Evolutionary conservation across 176 grass and related monocot genomes (phyloP).

Genomic region (Chloris gayana): DNA sequence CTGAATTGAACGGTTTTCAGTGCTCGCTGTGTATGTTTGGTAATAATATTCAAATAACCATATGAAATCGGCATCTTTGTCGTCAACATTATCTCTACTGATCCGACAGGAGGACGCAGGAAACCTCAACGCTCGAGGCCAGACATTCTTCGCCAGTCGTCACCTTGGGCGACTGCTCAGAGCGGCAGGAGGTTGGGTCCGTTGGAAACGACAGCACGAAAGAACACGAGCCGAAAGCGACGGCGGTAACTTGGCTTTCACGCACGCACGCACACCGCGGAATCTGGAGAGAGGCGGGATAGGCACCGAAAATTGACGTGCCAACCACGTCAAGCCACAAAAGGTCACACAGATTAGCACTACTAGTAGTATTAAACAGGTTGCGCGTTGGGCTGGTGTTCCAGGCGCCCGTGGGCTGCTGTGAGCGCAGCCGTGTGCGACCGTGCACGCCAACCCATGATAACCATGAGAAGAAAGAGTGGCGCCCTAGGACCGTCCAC

Average conservation of each 20-base stretch:
- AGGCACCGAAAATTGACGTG: no score
- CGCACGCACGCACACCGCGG: not conserved
- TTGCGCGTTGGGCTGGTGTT: not conserved
- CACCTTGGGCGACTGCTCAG: not conserved
- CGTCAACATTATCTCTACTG: no score
- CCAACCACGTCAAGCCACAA: no score
- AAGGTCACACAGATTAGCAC: no score
- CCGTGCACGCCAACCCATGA: constrained; percentile 32
- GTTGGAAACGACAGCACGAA: not conserved
- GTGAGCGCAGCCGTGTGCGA: no score
- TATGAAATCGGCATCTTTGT: no score
- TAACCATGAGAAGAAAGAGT: not conserved
- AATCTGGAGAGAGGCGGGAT: not conserved
- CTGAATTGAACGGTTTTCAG: not conserved
- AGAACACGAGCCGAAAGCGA: not conserved
- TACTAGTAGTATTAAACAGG: no score
- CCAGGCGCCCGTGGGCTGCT: not conserved
- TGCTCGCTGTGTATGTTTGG: no score
- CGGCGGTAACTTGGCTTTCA: not conserved
- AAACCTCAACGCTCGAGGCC: no score
- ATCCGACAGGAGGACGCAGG: no score
- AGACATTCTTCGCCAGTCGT: not conserved
- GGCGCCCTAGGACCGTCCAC: not conserved
- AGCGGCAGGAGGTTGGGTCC: not conserved
- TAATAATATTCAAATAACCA: no score